phyloP scores from a whole-genome alignment of 1,139 yeast genomes.

The Geotrichum fermentans region DNA sequence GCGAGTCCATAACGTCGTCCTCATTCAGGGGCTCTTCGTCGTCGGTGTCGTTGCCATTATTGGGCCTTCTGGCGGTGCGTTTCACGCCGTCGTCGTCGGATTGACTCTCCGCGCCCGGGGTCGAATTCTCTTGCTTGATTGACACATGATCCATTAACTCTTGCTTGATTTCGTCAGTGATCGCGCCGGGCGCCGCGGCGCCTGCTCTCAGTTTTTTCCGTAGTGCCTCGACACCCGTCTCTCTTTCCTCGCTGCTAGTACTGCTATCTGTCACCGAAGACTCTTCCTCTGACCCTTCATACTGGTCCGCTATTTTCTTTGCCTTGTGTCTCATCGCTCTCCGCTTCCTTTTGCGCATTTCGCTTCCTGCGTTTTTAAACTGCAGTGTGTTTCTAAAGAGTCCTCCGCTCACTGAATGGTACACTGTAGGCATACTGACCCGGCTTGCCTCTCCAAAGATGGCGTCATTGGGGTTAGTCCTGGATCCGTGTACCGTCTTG shows the following conservation, averaged over 20 bases:
- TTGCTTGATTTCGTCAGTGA: not conserved
- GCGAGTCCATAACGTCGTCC: slow-evolving; percentile 6
- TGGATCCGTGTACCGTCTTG: not conserved
- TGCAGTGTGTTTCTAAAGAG: not conserved
- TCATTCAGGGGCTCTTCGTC: not conserved
- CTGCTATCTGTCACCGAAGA: not conserved
- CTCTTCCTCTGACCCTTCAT: not conserved
- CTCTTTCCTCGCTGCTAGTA: not conserved
- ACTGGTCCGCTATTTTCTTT: not conserved
- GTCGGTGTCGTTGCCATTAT: not conserved
- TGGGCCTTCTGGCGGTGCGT: not conserved
- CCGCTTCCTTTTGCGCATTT: not conserved
- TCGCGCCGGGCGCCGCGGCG: not conserved
- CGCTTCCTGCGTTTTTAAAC: not conserved
- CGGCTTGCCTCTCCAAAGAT: not conserved
- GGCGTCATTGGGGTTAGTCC: not conserved
- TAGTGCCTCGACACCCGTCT: not conserved
- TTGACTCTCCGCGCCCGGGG: too few relatives aligned
- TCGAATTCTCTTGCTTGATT: too few relatives aligned
- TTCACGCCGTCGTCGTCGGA: not conserved
- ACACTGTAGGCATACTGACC: not conserved
- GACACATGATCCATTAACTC: too few relatives aligned
- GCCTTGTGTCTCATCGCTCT: not conserved
- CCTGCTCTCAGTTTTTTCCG: not conserved
- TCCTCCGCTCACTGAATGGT: not conserved